Conservation (phyloP, 2,329 filamentous ascomycete species). For the Dendrostoma leiphaemia region DNA sequence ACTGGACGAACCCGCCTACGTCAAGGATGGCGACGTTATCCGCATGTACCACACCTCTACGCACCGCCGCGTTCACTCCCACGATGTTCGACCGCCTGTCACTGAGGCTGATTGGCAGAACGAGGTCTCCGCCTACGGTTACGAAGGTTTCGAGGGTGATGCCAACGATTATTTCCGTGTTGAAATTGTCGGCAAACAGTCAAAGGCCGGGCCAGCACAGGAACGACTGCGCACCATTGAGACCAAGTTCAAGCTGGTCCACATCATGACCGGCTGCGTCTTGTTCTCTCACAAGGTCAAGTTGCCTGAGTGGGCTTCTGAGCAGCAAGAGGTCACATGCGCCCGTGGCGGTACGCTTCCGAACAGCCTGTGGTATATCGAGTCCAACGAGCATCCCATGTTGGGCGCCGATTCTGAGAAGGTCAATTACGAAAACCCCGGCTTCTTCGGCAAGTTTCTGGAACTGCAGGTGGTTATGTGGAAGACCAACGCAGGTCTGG, state of each 20-base stretch:
- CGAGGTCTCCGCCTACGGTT: conserved; percentile 94
- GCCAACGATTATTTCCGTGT: conserved; percentile 95
- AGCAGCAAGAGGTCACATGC: conserved; percentile 99
- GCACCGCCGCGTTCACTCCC: conserved; percentile 88
- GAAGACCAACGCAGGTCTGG: conserved; percentile 93
- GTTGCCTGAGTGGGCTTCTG: conserved; percentile 94
- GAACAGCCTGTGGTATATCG: conserved; percentile 97
- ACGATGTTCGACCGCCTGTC: conserved; percentile 85
- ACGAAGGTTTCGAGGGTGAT: conserved; percentile 94
- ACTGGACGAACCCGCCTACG: conserved; percentile 60
- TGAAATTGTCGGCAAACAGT: conserved; percentile 90
- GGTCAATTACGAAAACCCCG: conserved; percentile 92
- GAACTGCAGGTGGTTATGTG: conserved; percentile 98
- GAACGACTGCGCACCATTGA: conserved; percentile 88
- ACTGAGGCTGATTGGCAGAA: conserved; percentile 92
- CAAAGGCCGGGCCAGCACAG: conserved; percentile 75
- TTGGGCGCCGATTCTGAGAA: conserved; percentile 77
- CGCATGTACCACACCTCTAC: conserved; percentile 82
- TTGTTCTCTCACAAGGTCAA: conserved; percentile 99
- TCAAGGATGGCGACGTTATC: conserved; percentile 78
- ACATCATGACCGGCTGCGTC: conserved; percentile 94
- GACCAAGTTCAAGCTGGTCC: conserved; percentile 92
- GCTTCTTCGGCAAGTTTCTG: conserved; percentile 97
- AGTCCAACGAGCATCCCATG: conserved; percentile 81
- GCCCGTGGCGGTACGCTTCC: conserved; percentile 86